Percentiles rank a stretch among this genome's conserved stretches.
phyloP scores from a whole-genome alignment of 148 eudicot genomes.

The Rhododendron henanense region DNA sequence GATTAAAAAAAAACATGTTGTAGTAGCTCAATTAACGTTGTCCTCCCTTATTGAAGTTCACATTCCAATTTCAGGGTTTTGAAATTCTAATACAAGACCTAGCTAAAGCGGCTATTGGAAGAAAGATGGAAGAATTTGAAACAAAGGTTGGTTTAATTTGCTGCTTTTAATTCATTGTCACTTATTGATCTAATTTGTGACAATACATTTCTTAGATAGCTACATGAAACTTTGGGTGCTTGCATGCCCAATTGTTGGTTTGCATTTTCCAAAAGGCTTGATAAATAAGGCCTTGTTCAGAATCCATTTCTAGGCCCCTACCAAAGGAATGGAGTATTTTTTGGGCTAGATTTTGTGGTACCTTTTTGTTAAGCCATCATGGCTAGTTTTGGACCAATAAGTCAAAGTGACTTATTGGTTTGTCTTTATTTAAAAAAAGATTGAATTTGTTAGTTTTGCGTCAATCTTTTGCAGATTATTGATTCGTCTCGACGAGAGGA shows the following conservation, averaged over 20 bases:
- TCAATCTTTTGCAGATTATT: too few relatives aligned
- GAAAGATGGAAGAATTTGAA: constrained; percentile 25
- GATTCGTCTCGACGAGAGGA: too few relatives aligned
- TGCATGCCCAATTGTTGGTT: neutral
- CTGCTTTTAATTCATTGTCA: neutral
- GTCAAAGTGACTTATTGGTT: too few relatives aligned
- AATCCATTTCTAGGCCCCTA: neutral
- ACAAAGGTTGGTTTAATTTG: constrained; percentile 35
- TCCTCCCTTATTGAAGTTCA: constrained; percentile 3
- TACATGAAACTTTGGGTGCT: constrained; percentile 8
- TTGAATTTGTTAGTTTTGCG: too few relatives aligned
- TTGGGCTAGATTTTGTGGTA: neutral
- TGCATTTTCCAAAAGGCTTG: neutral
- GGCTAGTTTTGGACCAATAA: too few relatives aligned
- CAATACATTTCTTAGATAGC: neutral
- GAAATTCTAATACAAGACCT: constrained; percentile 58
- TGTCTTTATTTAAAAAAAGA: too few relatives aligned
- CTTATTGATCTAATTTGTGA: neutral
- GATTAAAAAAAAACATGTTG: too few relatives aligned
- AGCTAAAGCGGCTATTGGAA: constrained; percentile 29
- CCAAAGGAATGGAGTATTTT: neutral
- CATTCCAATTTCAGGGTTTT: constrained; percentile 56
- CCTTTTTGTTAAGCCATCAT: neutral
- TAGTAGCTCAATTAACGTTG: neutral
- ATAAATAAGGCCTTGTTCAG: neutral